Evolutionary conservation across 805 yeast genomes (phyloP), one percentile per base, ranked within the genome.

Genomic region (Blastobotrys parvus): DNA sequence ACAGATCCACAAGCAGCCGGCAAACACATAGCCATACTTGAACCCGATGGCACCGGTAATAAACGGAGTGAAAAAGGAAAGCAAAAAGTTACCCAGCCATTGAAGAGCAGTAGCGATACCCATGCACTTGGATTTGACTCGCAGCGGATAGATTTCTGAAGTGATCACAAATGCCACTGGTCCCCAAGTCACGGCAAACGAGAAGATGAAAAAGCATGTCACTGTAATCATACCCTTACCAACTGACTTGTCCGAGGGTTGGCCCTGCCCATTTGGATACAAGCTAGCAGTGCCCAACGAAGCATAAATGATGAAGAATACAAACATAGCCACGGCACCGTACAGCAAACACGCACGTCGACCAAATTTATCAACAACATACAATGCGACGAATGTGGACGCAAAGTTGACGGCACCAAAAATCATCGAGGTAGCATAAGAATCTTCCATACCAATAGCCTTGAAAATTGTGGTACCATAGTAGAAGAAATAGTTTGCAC

Each of bases 21-120:
- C 63, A 55, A 70, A 70, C 27, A 79, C 75, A 55, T 73, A 80
- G 1, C 94, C 92, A 52, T 74, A 72, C 51, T 71, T 70, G 64
- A 78, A 83, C 31, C 80, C 82, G 54, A 84, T 76, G 31, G 66
- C 64, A 3, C 65, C 58, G 8, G 80, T 77, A 43, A 85, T 71
- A 51, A 74, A 70, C 13, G 94, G 92, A n/a, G 86, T 80, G 55
- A 78, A 67, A 57, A 84, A 70, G 2, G 89, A 67, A 45, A 83
- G 74, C 50, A 75, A 56, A 59, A 82, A 73, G 64, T 80, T 73
- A 42, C 51, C 45, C 18, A 50, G 18, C 61, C 61, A 56, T 48
- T 57, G 57, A 38, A 80, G 73, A 22, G 78, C 78, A 35, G 52
- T 57, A 19, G 61, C 61, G 43, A 76, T 70, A 15, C 84, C 74